These are phyloP conservation scores for Sinapis alba DNA, from an alignment of 441 rosid species.

Conservation along the genomic window DNA sequence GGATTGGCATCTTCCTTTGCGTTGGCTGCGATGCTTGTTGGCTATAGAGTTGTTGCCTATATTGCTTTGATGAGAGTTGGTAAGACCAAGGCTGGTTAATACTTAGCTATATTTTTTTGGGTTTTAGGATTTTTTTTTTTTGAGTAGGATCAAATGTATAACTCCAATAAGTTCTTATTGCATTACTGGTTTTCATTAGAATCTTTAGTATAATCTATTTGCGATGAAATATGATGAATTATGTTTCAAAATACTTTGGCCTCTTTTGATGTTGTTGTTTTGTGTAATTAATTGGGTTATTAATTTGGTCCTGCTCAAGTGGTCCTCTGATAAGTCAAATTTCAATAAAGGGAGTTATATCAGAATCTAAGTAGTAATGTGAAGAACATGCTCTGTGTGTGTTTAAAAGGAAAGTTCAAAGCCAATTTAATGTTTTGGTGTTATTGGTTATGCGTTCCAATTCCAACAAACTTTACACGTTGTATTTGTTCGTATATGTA, in stretches of 20 bases:
- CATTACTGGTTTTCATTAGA: neutral
- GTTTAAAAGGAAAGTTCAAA: slow-evolving; percentile 32
- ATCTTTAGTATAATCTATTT: neutral
- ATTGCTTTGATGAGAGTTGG: slow-evolving; percentile 62
- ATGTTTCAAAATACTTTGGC: neutral
- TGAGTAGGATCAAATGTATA: slow-evolving; percentile 11
- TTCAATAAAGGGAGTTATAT: neutral
- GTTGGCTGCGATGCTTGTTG: slow-evolving; percentile 72
- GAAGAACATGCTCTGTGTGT: slow-evolving; percentile 32
- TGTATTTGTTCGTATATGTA: neutral
- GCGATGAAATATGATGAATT: neutral
- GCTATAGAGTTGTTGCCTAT: slow-evolving; percentile 82
- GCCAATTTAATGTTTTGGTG: slow-evolving; percentile 29
- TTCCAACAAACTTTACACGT: slow-evolving; percentile 18
- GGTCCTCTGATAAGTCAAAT: slow-evolving; percentile 20
- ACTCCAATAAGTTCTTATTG: slow-evolving; percentile 16
- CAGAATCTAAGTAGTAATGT: slow-evolving; percentile 28
- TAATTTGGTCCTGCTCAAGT: slow-evolving; percentile 16
- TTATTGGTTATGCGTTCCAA: slow-evolving; percentile 5
- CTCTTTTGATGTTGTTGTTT: neutral
- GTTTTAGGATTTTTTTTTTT: slow-evolving; percentile 4
- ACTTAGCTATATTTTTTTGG: slow-evolving; percentile 6
- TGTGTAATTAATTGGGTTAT: neutral
- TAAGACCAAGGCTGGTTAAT: slow-evolving; percentile 33
- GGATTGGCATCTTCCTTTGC: slow-evolving; percentile 54